Evolutionary conservation across 2,329 filamentous ascomycete genomes (phyloP).

Genomic region (Arthrobotrys iridis): DNA sequence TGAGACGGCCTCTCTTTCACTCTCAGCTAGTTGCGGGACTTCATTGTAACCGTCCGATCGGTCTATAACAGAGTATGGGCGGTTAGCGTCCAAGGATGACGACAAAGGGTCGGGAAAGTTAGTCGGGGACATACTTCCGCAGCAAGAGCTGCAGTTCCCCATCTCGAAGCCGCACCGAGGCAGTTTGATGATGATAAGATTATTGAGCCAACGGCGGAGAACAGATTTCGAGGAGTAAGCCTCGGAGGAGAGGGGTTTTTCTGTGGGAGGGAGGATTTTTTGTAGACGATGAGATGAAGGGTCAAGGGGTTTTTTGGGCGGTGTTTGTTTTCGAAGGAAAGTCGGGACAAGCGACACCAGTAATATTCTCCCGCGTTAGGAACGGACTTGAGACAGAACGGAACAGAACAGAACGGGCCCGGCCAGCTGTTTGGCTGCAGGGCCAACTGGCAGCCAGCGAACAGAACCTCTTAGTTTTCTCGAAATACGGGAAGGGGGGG

Average conservation of each 20-base stretch:
- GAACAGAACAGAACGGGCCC: background rate
- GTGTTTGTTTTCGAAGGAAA: constrained; percentile 40
- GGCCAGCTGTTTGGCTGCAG: constrained; percentile 47
- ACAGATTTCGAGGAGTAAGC: constrained; percentile 8
- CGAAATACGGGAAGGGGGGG: background rate
- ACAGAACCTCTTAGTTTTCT: background rate
- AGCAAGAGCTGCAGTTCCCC: constrained; percentile 70
- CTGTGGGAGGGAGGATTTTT: background rate
- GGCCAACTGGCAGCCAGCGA: constrained; percentile 50
- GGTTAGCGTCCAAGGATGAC: constrained; percentile 35
- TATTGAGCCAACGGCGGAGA: constrained; percentile 29
- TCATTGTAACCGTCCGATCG: constrained; percentile 54
- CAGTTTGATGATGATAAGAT: constrained; percentile 33
- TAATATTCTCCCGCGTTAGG: constrained; percentile 20
- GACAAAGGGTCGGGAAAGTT: constrained; percentile 30
- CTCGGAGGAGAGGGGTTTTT: constrained; percentile 36
- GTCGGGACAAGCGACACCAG: constrained; percentile 12
- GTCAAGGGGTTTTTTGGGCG: constrained; percentile 42
- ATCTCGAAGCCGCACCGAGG: constrained; percentile 62
- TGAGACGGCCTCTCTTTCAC: constrained; percentile 94
- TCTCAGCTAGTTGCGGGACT: constrained; percentile 89
- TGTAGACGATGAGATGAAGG: constrained; percentile 48
- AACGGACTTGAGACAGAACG: background rate
- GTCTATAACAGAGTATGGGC: constrained; percentile 28
- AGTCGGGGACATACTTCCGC: constrained; percentile 59